A percentile compares a stretch with the other conserved stretches of the same genome.
Evolutionary conservation across 148 eudicot genomes (phyloP).

Genomic region (Chenopodium formosanum): DNA sequence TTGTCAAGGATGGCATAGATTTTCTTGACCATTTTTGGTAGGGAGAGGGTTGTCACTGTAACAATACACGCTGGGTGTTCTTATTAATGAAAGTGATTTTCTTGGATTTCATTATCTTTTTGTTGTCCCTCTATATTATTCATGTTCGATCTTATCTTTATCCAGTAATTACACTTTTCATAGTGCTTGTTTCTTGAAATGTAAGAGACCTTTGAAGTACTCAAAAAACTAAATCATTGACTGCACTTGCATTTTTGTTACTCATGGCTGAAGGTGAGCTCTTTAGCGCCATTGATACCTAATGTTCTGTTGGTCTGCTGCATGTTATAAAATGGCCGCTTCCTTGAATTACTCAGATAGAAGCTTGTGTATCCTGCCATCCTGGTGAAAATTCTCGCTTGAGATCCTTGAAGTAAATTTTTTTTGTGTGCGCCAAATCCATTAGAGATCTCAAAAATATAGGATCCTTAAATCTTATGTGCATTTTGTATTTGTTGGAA

Average conservation of each 20-base stretch:
- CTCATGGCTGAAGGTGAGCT: background rate
- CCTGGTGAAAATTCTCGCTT: background rate
- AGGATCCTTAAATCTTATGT: background rate
- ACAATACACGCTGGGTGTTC: constrained; percentile 12
- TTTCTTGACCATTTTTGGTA: constrained; percentile 19
- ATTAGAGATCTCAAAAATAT: no score
- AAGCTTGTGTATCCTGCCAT: background rate
- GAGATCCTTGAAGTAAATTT: background rate
- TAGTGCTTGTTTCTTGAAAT: background rate
- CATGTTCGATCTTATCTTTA: background rate
- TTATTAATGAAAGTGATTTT: constrained; percentile 10
- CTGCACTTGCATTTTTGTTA: background rate
- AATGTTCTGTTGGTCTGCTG: background rate
- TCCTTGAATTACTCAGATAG: background rate
- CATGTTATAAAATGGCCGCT: background rate
- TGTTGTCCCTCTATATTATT: background rate
- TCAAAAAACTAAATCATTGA: background rate
- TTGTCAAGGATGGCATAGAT: constrained; percentile 3
- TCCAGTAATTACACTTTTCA: background rate
- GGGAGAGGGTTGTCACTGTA: constrained; percentile 31
- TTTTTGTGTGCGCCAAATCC: background rate
- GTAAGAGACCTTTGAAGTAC: background rate
- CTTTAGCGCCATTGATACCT: background rate
- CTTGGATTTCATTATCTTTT: constrained; percentile 16
- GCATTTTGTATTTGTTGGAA: background rate